Conservation (phyloP, 176 grass and related monocot species). For the Avena sativa region DNA sequence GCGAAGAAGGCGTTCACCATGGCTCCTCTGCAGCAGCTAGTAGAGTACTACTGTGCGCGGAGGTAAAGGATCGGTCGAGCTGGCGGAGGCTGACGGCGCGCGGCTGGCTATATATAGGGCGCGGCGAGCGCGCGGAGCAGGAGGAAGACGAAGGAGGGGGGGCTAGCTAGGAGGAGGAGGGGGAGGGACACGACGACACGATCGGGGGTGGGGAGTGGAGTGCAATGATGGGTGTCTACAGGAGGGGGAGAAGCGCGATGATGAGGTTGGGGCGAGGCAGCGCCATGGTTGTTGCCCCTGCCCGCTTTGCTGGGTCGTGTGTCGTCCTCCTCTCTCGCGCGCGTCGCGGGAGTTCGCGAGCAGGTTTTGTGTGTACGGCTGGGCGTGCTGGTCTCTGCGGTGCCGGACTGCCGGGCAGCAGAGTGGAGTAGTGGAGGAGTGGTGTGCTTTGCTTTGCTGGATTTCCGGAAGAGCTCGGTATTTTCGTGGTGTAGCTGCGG, state of each 20-base stretch:
- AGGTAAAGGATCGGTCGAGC: neutral
- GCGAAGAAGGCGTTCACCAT: conserved; percentile 84
- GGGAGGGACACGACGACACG: conserved; percentile 37
- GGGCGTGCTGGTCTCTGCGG: conserved; percentile 6
- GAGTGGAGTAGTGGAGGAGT: neutral
- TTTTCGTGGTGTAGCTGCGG: neutral
- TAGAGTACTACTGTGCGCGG: neutral
- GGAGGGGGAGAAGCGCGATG: conserved; percentile 70
- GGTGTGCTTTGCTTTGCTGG: neutral
- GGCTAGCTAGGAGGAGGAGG: neutral
- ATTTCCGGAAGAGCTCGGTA: neutral
- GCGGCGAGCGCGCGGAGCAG: conserved; percentile 1
- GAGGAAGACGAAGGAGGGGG: neutral
- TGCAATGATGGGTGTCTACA: conserved; percentile 91
- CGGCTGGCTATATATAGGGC: conserved; percentile 37
- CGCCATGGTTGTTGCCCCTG: conserved; percentile 14
- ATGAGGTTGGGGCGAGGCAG: conserved; percentile 53
- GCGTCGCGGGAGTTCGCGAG: neutral
- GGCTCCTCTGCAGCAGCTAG: neutral
- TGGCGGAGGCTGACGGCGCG: neutral
- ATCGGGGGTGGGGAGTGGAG: conserved; percentile 7
- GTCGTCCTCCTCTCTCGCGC: neutral
- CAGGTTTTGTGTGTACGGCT: conserved; percentile 33
- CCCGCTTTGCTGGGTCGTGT: conserved; percentile 16
- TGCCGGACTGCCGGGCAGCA: neutral